A percentile compares a stretch with the other conserved stretches of the same genome.
Evolutionary conservation across 768 basidiomycete species (phyloP).

Genomic region (Boletus eberwhitei): DNA sequence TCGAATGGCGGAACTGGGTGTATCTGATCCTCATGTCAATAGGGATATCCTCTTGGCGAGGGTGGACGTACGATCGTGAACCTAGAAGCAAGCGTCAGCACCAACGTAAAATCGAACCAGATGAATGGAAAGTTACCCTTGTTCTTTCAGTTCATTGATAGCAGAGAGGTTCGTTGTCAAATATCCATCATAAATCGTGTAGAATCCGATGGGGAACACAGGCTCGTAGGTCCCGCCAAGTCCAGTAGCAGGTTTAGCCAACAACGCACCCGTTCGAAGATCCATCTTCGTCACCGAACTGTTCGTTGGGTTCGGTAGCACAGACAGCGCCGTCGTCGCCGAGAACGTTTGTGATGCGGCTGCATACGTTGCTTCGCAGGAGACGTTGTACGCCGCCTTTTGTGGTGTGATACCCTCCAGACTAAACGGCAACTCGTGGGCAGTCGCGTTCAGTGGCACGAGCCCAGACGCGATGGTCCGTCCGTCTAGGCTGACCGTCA

Average conservation of each 20-base stretch:
- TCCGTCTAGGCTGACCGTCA: conserved; percentile 48
- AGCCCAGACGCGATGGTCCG: conserved; percentile 38
- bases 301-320: conserved; percentile 47
- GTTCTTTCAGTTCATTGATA: conserved; percentile 32
- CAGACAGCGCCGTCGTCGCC: conserved; percentile 43
- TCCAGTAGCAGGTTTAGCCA: conserved; percentile 52
- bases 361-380: conserved; percentile 26
- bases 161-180: conserved; percentile 20
- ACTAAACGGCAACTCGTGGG: conserved; percentile 47
- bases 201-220: conserved; percentile 46
- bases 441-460: conserved; percentile 52
- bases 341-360: conserved; percentile 43
- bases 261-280: conserved; percentile 52
- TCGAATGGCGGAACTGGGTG: conserved; percentile 70
- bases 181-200: conserved; percentile 41
- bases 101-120: neutral
- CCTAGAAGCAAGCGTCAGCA: conserved; percentile 5
- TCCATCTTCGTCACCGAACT: conserved; percentile 65
- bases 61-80: conserved; percentile 32
- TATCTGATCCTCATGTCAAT: conserved; percentile 37
- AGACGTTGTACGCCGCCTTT: conserved; percentile 27
- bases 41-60: neutral
- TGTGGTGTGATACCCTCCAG: conserved; percentile 45
- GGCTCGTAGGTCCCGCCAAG: conserved; percentile 47
- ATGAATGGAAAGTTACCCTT: conserved; percentile 20